Base-by-base conservation (phyloP, 2,329 filamentous ascomycete genomes). In the Aspergillus nomiae region DNA sequence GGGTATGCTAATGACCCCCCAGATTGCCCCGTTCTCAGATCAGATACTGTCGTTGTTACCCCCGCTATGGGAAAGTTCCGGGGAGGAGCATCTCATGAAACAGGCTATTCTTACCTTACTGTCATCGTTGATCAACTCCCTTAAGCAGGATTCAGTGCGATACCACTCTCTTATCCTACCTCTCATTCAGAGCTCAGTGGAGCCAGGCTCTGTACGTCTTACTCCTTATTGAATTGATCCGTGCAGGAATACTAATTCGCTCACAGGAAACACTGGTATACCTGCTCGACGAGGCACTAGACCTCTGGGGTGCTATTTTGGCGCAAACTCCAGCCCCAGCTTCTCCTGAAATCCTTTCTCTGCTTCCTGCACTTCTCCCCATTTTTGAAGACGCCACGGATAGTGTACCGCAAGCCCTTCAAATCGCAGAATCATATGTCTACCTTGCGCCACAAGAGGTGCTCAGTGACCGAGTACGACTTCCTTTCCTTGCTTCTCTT, bases 61-160 rank as follows among this genome's bases (percentile, higher is more conserved):
- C 0, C 84, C 84, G 4, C 83, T 98, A 0, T 99, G 95, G 95
- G 89, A 92, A 64, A 87, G 89, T 58, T 92, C 92, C 3, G 92
- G 90, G 0, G 90, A 96, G 64, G 92, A 95, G 72, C 92, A 93
- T 78, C 87, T 98, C 76, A 91, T 97, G 83, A 98, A 98, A 77
- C 94, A 97, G 78, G 89, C 92, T 1, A 93, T 98, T 58, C 85
- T 98, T 62, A 92, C 91, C 2, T 90, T 98, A 45, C 87, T 98
- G 58, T 85, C 92, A 1, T 90, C 92, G 2, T 83, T 99, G 16
- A 91, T 96, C n/a, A 89, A 89, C 73, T 91, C 94, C 1, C 91
- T 98, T 87, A 92, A 90, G 63, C 84, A 86, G 14, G 86, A 90
- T 11, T 95, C 92, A 5, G 85, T 89, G 65, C 85, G 89, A 21